These are phyloP conservation scores for Crithidia bombi DNA, from an alignment of 208 protist genomes.

Conservation along the genomic window DNA sequence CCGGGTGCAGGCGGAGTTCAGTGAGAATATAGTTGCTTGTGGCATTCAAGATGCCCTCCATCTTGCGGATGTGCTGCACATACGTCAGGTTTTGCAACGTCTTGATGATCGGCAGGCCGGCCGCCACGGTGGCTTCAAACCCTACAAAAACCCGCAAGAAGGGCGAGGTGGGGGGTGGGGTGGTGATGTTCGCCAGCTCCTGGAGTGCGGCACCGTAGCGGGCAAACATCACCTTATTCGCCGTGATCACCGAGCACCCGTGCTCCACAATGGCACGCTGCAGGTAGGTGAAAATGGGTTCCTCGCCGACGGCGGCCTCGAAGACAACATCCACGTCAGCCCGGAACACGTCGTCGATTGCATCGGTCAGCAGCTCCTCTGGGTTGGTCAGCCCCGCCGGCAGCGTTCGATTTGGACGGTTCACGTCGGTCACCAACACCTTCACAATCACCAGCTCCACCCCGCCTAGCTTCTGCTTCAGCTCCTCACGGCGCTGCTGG, in stretches of 20 bases:
- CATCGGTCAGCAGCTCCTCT: constrained; percentile 35
- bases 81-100: constrained; percentile 35
- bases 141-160: constrained; percentile 28
- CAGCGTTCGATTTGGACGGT: constrained; percentile 11
- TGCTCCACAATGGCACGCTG: constrained; percentile 32
- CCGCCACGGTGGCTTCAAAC: constrained; percentile 42
- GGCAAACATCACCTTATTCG: constrained; percentile 52
- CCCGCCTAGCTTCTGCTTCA: constrained; percentile 31
- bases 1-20: constrained; percentile 31
- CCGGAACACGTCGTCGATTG: constrained; percentile 28
- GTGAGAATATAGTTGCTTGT: constrained; percentile 49
- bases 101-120: constrained; percentile 44
- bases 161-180: constrained; percentile 19
- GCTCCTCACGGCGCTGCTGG: constrained; percentile 34
- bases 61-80: constrained; percentile 34
- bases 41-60: constrained; percentile 52
- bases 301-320: constrained; percentile 41
- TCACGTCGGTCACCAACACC: constrained; percentile 34
- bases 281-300: constrained; percentile 39
- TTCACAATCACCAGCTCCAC: constrained; percentile 35
- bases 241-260: constrained; percentile 40
- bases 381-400: constrained; percentile 24
- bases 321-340: constrained; percentile 38
- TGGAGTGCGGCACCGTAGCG: constrained; percentile 36
- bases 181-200: constrained; percentile 28